Base-by-base conservation (phyloP, 2,329 filamentous ascomycete genomes). In the Fusarium stilboides region DNA sequence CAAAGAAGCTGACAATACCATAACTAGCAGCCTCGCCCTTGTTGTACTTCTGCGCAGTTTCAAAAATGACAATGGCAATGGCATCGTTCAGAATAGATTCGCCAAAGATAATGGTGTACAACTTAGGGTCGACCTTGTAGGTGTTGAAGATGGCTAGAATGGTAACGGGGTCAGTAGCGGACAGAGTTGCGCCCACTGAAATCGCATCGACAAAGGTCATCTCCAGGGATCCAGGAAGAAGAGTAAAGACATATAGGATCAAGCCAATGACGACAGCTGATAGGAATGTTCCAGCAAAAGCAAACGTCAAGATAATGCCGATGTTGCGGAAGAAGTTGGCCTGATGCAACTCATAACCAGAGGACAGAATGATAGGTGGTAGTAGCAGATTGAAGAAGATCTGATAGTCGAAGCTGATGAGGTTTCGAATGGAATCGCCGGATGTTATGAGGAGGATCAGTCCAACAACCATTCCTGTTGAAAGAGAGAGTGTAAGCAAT, bases 261-360 rank as follows among this genome's bases (percentile, higher is more conserved):
- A 94, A 79, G 24, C 94, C 96, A 53, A 99, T 91, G 44, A 98
- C 94, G n/a, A 98, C 87, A 62, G 96, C 96, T 39, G 96, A 99
- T 68, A 99, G 92, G 77, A 99, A 98, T 1, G 96, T 99, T 33
- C 96, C 96, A 50, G 93, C 94, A 78, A 99, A 98, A 28, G 96
- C 96, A 80, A 99, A 99, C 6, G 96, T 98, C 71, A 99, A 84
- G 75, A 99, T 99, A 8, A 94, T 97, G 66, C 96, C 95, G 65
- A 98, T 97, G 76, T 99, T 97, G 70, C 95, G 92, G 82, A 99
- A 99, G 87, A 99, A 99, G 83, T 99, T 99, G 74, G 93, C 94
- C 83, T 99, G 96, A 80, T 99, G 96, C 65, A 99, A 82, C 81
- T 99, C 96, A 82, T 98, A 99, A 56, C 96, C 96, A 17, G 95